Evolutionary conservation across 495 filamentous ascomycete species (phyloP), one percentile per base, ranked within the genome.

Genomic region (Baudoinia panamericana): DNA sequence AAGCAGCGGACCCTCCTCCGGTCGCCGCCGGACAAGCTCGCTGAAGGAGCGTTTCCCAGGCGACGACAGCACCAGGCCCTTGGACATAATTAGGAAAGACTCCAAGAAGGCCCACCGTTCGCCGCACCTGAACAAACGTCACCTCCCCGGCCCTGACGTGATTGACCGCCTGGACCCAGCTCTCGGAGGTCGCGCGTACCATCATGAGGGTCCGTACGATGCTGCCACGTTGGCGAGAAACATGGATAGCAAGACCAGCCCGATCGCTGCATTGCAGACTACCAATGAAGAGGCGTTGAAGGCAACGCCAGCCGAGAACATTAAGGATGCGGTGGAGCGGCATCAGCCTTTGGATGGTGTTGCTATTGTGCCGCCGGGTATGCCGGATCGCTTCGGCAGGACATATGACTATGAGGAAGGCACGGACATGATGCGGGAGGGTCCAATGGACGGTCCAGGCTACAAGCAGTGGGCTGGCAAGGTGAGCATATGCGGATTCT

Each of bases 181-280:
- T 1, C 61, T 76, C 1, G 68, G 66, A 2, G 64, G 67, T 13
- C 61, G 57, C 6, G 59, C 65, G 2, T 96, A 93, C 53, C 90
- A 97, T 56, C 90, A 97, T 50, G 82, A 81, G 41, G 90, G 90
- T 0, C 90, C 90, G 0, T 97, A 82, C 48, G 90, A 97, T 57
- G 84, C 90, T 0, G 79, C 81, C 3, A 67, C 82, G 31, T 60
- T 76, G 5, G 71, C 82, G 19, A 65, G 81, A 16, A 93, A 94
- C 58, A 61, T 57, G n/a, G 58, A 72, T 50, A 66, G 58, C 52
- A 62, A 68, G 37, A 66, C 50, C 54, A 82, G 63, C 31, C 90
- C 90, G 0, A 57, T 96, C 11, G 84, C 81, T 23, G 92, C 90
- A 5, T 69, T 94, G 4, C 63, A 61, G 39, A 65, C 72, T 9